phyloP scores from a whole-genome alignment of 2,329 filamentous ascomycete species.

The Penicillium aurantiogriseum region DNA sequence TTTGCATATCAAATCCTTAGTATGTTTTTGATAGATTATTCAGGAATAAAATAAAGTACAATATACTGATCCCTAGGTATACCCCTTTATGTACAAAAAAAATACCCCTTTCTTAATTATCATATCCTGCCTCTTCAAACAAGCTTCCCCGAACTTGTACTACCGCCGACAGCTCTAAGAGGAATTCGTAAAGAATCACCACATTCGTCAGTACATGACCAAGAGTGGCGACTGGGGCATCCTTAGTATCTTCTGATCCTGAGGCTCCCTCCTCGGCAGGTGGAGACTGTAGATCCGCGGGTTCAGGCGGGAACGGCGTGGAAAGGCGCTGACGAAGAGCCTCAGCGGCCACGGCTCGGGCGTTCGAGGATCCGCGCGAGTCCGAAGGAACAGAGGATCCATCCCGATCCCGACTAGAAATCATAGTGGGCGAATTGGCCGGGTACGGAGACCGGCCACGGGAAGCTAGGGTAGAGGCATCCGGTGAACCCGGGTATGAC shows the following conservation, averaged over 20 bases:
- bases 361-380: constrained; percentile 27
- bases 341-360: constrained; percentile 29
- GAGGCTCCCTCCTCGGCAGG: constrained; percentile 10
- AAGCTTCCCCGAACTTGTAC: constrained; percentile 72
- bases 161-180: constrained; percentile 72
- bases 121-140: constrained; percentile 72
- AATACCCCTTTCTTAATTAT: background rate
- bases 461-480: constrained; percentile 13
- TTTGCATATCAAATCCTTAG: background rate
- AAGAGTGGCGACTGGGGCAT: constrained; percentile 59
- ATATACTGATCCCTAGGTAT: background rate
- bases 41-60: background rate
- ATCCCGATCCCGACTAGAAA: constrained; percentile 25
- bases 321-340: constrained; percentile 37
- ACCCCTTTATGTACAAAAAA: background rate
- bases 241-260: constrained; percentile 25
- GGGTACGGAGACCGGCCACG: constrained; percentile 21
- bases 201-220: constrained; percentile 79
- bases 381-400: constrained; percentile 23
- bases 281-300: background rate
- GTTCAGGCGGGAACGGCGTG: constrained; percentile 29
- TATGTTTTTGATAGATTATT: background rate
- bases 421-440: constrained; percentile 3
- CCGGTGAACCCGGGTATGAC: constrained; percentile 21
- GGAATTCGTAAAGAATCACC: constrained; percentile 74